phyloP scores from a whole-genome alignment of 1,284 basidiomycete genomes.

The Pseudozyma sp. region DNA sequence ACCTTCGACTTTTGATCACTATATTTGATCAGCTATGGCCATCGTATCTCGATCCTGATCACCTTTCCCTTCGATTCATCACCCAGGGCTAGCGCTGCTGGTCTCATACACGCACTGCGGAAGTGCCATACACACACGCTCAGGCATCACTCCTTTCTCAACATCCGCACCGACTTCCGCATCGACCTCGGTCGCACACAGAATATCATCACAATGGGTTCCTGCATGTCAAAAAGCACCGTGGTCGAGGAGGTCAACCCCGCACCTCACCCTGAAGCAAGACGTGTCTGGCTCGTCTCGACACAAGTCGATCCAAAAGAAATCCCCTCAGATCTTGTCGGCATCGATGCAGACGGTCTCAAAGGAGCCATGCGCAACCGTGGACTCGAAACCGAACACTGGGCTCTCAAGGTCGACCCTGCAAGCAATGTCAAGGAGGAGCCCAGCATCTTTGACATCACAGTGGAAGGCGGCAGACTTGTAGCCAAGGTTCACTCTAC shows the following conservation, averaged over 20 bases:
- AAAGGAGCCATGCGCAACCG: constrained; percentile 48
- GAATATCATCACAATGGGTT: constrained; percentile 40
- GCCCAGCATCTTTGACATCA: constrained; percentile 45
- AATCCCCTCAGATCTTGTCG: constrained; percentile 38
- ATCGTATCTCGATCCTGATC: too few species aligned
- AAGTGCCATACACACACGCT: not conserved
- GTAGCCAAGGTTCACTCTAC: constrained; percentile 24
- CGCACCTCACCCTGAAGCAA: constrained; percentile 34
- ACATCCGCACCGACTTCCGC: not conserved
- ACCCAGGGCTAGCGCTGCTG: too few species aligned
- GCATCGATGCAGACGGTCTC: constrained; percentile 41
- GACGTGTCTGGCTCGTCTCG: constrained; percentile 41
- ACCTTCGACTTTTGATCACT: too few species aligned
- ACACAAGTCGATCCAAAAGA: constrained; percentile 30
- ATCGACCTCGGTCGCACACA: not conserved
- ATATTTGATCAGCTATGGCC: too few species aligned
- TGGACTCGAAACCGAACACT: constrained; percentile 48
- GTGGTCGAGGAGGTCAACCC: constrained; percentile 19
- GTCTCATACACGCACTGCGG: too few species aligned
- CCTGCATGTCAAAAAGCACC: constrained; percentile 50
- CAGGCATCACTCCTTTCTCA: not conserved
- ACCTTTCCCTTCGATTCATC: too few species aligned
- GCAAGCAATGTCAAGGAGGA: constrained; percentile 9
- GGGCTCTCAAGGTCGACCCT: constrained; percentile 48
- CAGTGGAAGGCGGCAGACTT: constrained; percentile 24